Conservation (phyloP, 345 rosid species). For the Brassica rapa region DNA sequence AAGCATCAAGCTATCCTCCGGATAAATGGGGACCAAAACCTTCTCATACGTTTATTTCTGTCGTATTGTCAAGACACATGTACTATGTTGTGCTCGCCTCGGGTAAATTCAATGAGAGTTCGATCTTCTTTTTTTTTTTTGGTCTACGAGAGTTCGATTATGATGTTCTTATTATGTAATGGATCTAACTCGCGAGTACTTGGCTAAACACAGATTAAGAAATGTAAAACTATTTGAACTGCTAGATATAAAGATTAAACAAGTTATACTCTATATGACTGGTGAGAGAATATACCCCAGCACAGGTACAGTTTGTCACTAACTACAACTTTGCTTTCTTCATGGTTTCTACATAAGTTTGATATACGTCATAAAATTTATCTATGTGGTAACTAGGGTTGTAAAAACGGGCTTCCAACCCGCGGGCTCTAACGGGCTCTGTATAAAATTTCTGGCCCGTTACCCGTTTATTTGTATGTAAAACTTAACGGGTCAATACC, state of each 20-base stretch:
- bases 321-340: background rate
- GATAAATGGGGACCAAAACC: too few relatives aligned
- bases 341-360: background rate
- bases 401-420: too few relatives aligned
- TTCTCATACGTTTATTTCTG: background rate
- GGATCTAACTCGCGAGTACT: background rate
- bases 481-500: too few relatives aligned
- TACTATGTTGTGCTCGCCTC: conserved; percentile 1
- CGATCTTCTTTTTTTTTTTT: background rate
- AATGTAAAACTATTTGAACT: background rate
- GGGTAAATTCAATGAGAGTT: background rate
- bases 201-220: background rate
- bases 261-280: background rate
- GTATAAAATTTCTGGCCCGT: too few relatives aligned
- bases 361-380: background rate
- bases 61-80: conserved; percentile 16
- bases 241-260: background rate
- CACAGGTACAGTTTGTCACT: background rate
- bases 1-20: too few relatives aligned
- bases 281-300: background rate
- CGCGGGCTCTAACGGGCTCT: too few relatives aligned
- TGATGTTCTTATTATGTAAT: background rate
- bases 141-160: background rate
- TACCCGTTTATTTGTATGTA: too few relatives aligned
- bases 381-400: background rate